These are phyloP conservation scores for Cyclotella choctawhatcheeana DNA, from an alignment of 108 stramenopile genomes.

Conservation along the genomic window DNA sequence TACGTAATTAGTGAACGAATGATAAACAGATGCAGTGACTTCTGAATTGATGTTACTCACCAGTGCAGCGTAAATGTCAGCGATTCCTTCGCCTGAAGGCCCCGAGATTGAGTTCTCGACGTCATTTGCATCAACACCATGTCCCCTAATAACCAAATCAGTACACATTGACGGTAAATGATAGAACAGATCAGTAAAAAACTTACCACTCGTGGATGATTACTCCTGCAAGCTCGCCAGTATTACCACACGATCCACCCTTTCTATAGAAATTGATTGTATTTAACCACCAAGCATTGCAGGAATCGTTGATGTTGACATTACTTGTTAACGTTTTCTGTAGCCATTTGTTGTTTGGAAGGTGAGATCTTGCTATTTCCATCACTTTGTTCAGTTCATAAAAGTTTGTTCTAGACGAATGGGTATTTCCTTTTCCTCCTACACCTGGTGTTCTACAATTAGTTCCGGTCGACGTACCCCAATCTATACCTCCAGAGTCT, in stretches of 20 bases:
- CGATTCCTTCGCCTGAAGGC: conserved; percentile 29
- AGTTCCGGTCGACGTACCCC: conserved; percentile 15
- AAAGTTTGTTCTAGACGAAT: conserved; percentile 11
- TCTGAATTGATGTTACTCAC: too few species aligned
- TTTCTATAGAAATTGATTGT: conserved; percentile 33
- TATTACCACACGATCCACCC: conserved; percentile 21
- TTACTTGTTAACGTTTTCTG: neutral
- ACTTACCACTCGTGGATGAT: conserved; percentile 28
- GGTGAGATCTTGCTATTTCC: conserved; percentile 15
- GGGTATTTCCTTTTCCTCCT: conserved; percentile 24
- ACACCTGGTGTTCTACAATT: conserved; percentile 26
- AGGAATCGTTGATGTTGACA: conserved; percentile 5
- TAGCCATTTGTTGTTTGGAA: conserved; percentile 23
- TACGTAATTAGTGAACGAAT: too few species aligned
- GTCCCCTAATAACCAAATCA: neutral
- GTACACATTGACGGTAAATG: neutral
- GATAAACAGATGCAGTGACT: too few species aligned
- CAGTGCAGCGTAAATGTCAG: conserved; percentile 35
- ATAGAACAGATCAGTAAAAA: neutral
- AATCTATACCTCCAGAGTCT: conserved; percentile 6
- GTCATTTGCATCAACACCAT: conserved; percentile 29
- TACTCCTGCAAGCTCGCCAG: conserved; percentile 24
- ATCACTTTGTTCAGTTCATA: conserved; percentile 26
- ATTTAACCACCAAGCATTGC: conserved; percentile 10
- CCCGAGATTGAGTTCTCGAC: conserved; percentile 3